These are phyloP conservation scores for Diplodia intermedia DNA, from an alignment of 2,329 filamentous ascomycete genomes.

Conservation along the genomic window DNA sequence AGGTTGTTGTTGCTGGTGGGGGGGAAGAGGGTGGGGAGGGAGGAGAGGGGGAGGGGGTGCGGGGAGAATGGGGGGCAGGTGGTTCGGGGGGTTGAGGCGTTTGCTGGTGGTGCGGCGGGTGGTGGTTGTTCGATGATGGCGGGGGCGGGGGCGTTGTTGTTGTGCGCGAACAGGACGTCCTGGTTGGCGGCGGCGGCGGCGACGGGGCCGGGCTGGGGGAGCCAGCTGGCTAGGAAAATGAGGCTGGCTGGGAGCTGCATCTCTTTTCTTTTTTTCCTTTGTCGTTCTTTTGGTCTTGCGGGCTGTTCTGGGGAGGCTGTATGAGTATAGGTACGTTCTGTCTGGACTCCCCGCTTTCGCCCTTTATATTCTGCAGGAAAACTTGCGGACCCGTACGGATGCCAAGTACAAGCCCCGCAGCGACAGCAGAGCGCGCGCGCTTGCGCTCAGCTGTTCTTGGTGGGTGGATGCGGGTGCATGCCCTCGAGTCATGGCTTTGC, in stretches of 20 bases:
- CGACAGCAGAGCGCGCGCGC: no score
- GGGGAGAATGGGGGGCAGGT: slow-evolving; percentile 1
- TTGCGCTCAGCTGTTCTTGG: background rate
- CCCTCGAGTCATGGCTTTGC: slow-evolving; percentile 13
- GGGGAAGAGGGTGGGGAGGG: background rate
- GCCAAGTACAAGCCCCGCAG: background rate
- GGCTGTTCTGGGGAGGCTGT: background rate
- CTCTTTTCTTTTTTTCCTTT: background rate
- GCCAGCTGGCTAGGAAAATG: background rate
- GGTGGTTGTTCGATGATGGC: background rate
- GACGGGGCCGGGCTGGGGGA: background rate
- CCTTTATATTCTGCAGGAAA: background rate
- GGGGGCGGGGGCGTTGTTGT: no score
- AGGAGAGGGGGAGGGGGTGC: background rate
- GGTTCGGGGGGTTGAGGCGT: background rate
- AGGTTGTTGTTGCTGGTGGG: background rate
- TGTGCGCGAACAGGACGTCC: background rate
- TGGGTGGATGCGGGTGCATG: background rate
- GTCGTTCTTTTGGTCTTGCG: no score
- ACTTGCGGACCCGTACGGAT: background rate
- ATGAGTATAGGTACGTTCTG: background rate
- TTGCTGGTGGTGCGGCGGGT: background rate
- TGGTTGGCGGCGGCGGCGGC: background rate
- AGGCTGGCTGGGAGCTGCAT: background rate
- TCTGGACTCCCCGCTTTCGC: background rate